Conservation (phyloP, 2,329 filamentous ascomycete species). For the Aspergillus sp. region DNA sequence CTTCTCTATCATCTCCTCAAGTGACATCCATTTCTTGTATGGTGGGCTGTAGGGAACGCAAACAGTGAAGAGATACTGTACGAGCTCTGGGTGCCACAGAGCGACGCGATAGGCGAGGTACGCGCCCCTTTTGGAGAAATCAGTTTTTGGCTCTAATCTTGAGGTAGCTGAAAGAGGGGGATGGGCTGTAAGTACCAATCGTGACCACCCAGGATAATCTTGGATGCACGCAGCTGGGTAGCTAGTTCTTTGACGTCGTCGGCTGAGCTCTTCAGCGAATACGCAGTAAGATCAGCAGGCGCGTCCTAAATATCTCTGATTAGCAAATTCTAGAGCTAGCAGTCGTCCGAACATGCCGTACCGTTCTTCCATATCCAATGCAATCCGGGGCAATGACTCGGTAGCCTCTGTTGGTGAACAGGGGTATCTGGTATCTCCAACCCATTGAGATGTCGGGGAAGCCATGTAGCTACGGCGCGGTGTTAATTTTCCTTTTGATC, state of each 20-base stretch:
- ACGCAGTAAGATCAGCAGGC: slow-evolving; percentile 61
- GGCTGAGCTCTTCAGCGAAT: slow-evolving; percentile 70
- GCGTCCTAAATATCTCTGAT: slow-evolving; percentile 49
- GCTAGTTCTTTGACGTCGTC: slow-evolving; percentile 75
- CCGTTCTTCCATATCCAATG: slow-evolving; percentile 80
- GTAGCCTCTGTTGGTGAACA: slow-evolving; percentile 69
- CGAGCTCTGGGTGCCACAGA: slow-evolving; percentile 69
- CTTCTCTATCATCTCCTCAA: slow-evolving; percentile 60
- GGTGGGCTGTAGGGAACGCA: slow-evolving; percentile 74
- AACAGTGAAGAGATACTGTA: slow-evolving; percentile 74
- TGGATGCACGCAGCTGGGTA: slow-evolving; percentile 53
- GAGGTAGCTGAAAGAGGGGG: not conserved
- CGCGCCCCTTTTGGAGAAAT: slow-evolving; percentile 60
- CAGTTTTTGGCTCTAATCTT: not conserved
- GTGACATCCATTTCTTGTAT: slow-evolving; percentile 51
- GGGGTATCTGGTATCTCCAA: slow-evolving; percentile 87
- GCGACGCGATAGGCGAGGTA: slow-evolving; percentile 72
- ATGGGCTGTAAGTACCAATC: slow-evolving; percentile 61
- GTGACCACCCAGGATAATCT: slow-evolving; percentile 82
- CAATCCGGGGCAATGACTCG: slow-evolving; percentile 82
- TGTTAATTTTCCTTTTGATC: not conserved
- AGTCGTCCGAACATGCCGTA: slow-evolving; percentile 23
- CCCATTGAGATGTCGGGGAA: slow-evolving; percentile 81
- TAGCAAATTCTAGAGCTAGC: slow-evolving; percentile 28
- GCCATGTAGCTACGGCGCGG: slow-evolving; percentile 62